A percentile compares a stretch with the other conserved stretches of the same genome.
Conservation (phyloP, 2,329 filamentous ascomycete genomes). For the Coniochaeta sp. region DNA sequence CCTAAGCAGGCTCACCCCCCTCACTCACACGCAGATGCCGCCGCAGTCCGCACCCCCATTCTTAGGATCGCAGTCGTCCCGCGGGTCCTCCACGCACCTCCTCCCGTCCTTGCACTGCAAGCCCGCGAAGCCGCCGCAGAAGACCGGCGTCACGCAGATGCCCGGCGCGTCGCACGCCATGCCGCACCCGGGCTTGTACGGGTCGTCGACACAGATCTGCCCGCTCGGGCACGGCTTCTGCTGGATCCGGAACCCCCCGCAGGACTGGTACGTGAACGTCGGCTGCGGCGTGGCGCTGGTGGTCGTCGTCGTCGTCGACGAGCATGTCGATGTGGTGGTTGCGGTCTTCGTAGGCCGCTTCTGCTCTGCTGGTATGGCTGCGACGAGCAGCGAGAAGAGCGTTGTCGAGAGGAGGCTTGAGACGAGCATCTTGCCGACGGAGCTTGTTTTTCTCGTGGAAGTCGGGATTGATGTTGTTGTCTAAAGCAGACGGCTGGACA, state of each 20-base stretch:
- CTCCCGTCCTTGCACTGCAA: slow-evolving; percentile 19
- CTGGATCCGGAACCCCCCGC: slow-evolving; percentile 15
- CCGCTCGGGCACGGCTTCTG: slow-evolving; percentile 10
- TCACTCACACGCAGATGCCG: slow-evolving; percentile 23
- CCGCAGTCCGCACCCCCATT: slow-evolving; percentile 30
- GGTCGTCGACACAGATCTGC: slow-evolving; percentile 18
- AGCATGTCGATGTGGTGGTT: slow-evolving; percentile 15
- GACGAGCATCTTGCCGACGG: background rate
- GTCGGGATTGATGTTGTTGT: too few species aligned
- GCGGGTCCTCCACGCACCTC: slow-evolving; percentile 28
- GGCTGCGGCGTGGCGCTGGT: slow-evolving; percentile 1
- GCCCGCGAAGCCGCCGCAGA: slow-evolving; percentile 29
- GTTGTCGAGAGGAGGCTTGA: background rate
- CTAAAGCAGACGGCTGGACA: background rate
- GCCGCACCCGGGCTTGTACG: slow-evolving; percentile 13
- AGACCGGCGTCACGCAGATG: slow-evolving; percentile 6
- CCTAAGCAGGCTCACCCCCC: background rate
- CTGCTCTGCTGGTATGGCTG: background rate
- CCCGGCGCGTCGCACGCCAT: slow-evolving; percentile 9
- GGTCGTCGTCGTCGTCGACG: slow-evolving; percentile 9
- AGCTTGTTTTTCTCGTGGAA: too few species aligned
- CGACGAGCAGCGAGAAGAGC: background rate
- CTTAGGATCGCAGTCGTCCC: slow-evolving; percentile 25
- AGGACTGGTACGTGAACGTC: slow-evolving; percentile 11
- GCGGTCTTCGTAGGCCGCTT: slow-evolving; percentile 1